phyloP scores from a whole-genome alignment of 169 alveolate genomes.

The Eimeria necatrix region DNA sequence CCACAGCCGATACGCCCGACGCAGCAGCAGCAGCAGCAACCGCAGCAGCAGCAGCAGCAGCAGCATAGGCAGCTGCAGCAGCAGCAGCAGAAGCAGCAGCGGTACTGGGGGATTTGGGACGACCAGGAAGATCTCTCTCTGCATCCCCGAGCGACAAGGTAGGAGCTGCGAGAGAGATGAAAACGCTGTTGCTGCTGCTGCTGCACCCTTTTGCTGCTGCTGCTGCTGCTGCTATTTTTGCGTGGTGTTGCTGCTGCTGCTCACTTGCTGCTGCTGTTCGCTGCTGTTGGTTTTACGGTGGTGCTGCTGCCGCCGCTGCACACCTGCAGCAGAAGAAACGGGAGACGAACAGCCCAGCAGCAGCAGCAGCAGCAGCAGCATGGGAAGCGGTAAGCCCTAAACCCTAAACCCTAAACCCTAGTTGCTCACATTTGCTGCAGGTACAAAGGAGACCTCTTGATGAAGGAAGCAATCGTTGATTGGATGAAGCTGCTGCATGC shows the following conservation, averaged over 20 bases:
- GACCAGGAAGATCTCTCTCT: slow-evolving; percentile 38
- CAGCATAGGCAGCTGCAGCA: slow-evolving; percentile 19
- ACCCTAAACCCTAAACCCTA: neutral
- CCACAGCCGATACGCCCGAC: slow-evolving; percentile 27
- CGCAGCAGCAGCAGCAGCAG: neutral
- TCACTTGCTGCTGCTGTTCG: neutral
- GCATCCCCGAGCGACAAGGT: slow-evolving; percentile 59
- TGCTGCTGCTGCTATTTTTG: neutral
- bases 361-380: slow-evolving; percentile 4
- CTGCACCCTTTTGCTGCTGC: slow-evolving; percentile 4
- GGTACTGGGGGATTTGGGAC: slow-evolving; percentile 20
- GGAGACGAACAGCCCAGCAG: neutral
- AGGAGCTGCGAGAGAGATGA: neutral
- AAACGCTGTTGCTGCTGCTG: neutral
- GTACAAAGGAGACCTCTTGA: slow-evolving; percentile 74
- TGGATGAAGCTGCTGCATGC: slow-evolving; percentile 73
- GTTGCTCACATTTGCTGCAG: neutral
- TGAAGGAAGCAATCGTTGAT: slow-evolving; percentile 72
- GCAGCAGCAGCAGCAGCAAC: slow-evolving; percentile 43
- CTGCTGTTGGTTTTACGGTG: neutral
- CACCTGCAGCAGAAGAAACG: neutral
- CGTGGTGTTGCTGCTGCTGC: neutral
- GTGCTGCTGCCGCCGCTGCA: slow-evolving; percentile 50
- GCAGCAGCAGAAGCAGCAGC: slow-evolving; percentile 38
- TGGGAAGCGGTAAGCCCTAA: neutral